Percentiles rank a stretch among this genome's conserved stretches.
phyloP scores from a whole-genome alignment of 495 filamentous ascomycete genomes.

The Emericellopsis terricola region DNA sequence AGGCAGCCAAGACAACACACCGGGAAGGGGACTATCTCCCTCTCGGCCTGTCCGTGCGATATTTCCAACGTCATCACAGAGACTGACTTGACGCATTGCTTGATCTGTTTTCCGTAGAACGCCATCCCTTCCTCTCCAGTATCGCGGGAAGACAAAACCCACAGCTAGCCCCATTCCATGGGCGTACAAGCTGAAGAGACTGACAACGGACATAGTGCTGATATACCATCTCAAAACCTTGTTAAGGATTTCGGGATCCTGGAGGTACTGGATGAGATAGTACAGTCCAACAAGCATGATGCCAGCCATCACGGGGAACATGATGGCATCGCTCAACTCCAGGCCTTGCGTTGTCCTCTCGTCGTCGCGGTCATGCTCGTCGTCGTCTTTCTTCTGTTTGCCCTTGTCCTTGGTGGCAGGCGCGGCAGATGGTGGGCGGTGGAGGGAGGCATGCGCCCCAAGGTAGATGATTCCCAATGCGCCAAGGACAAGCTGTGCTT shows the following conservation, averaged over 20 bases:
- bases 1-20: conserved; percentile 14
- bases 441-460: conserved; percentile 31
- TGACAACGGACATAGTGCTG: conserved; percentile 57
- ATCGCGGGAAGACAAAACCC: conserved; percentile 55
- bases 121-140: conserved; percentile 27
- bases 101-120: conserved; percentile 26
- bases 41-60: no score
- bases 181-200: conserved; percentile 47
- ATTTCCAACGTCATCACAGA: conserved; percentile 4
- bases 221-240: conserved; percentile 76
- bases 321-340: conserved; percentile 61
- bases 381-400: conserved; percentile 28
- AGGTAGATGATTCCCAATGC: conserved; percentile 26
- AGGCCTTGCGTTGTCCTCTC: conserved; percentile 47
- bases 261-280: conserved; percentile 73
- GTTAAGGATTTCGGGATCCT: conserved; percentile 67
- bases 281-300: conserved; percentile 59
- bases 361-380: conserved; percentile 14
- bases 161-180: conserved; percentile 46
- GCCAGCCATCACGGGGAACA: conserved; percentile 74
- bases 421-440: conserved; percentile 63
- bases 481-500: conserved; percentile 19
- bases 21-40: conserved; percentile 24
- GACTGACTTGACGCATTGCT: conserved; percentile 1
- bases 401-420: conserved; percentile 30